phyloP scores from a whole-genome alignment of 306 rosid species.

The Corylus heterophylla region DNA sequence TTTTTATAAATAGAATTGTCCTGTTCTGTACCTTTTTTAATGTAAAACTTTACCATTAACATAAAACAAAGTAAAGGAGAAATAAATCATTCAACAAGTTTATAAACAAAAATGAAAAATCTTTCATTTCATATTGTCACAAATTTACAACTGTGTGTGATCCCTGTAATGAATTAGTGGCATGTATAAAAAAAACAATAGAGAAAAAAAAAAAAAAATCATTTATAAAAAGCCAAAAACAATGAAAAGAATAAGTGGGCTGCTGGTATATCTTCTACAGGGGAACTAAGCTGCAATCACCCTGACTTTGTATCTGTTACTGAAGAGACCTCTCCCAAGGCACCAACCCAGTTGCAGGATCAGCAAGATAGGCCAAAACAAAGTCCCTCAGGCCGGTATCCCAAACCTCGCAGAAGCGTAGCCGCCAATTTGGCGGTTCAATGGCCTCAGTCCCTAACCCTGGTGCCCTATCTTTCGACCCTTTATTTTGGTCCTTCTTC shows the following conservation, averaged over 20 bases:
- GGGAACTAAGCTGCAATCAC: constrained; percentile 46
- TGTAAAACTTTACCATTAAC: not conserved
- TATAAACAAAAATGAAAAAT: constrained; percentile 11
- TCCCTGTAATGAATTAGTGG: constrained; percentile 25
- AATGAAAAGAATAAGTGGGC: constrained; percentile 51
- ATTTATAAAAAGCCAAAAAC: constrained; percentile 30
- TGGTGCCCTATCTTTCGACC: constrained; percentile 95
- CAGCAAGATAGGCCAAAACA: constrained; percentile 58
- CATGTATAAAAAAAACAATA: constrained; percentile 12
- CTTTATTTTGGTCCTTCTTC: constrained; percentile 83
- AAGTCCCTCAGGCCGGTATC: constrained; percentile 82
- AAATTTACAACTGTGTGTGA: constrained; percentile 53
- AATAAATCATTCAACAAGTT: not conserved
- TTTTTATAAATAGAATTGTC: not conserved
- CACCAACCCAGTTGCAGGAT: constrained; percentile 64
- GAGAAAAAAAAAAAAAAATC: constrained; percentile 22
- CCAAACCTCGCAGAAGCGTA: constrained; percentile 87
- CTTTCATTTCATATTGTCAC: constrained; percentile 40
- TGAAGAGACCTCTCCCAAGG: constrained; percentile 73
- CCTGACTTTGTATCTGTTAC: constrained; percentile 31
- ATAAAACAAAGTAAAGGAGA: not conserved
- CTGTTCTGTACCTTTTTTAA: not conserved
- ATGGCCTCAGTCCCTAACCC: constrained; percentile 89
- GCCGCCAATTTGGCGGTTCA: constrained; percentile 81
- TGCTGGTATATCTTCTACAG: constrained; percentile 43